Conservation (phyloP, 2,329 filamentous ascomycete genomes). For the Ampelomyces quisqualis region DNA sequence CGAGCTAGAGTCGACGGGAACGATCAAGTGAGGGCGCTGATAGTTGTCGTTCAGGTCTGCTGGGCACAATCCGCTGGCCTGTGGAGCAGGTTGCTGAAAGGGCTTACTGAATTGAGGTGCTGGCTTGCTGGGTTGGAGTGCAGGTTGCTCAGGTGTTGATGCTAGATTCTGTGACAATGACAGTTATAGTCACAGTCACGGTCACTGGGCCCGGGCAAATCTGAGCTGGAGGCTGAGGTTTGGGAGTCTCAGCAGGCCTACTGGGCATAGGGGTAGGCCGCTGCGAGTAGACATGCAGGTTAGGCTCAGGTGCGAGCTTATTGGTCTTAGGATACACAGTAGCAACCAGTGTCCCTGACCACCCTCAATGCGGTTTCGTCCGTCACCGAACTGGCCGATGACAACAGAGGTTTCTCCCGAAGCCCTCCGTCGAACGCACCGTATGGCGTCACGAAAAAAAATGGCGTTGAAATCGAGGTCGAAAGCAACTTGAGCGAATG, state of each 20-base stretch:
- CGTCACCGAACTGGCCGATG: constrained; percentile 60
- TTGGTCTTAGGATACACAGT: constrained; percentile 65
- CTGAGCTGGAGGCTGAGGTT: background rate
- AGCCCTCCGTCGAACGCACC: constrained; percentile 21
- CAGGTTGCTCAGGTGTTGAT: background rate
- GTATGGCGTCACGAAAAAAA: constrained; percentile 19
- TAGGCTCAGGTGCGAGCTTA: constrained; percentile 51
- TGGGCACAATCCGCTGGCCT: constrained; percentile 15
- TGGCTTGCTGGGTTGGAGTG: background rate
- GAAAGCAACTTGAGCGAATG: constrained; percentile 20
- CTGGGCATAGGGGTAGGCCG: constrained; percentile 4
- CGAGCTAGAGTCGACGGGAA: constrained; percentile 58
- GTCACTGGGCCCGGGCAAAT: background rate
- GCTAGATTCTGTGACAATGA: background rate
- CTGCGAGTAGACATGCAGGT: constrained; percentile 3
- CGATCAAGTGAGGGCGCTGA: constrained; percentile 61
- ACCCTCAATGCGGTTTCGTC: constrained; percentile 62
- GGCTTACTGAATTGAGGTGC: background rate
- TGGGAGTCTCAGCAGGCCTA: background rate
- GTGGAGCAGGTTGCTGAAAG: background rate
- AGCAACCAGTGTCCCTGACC: constrained; percentile 51
- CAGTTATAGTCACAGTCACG: background rate
- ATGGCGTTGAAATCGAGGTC: constrained; percentile 27
- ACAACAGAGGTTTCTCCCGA: constrained; percentile 46
- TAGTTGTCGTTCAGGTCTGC: constrained; percentile 27